Evolutionary conservation across 441 rosid species (phyloP), one percentile per base, ranked within the genome.

Genomic region (Gossypium schwendimanii): DNA sequence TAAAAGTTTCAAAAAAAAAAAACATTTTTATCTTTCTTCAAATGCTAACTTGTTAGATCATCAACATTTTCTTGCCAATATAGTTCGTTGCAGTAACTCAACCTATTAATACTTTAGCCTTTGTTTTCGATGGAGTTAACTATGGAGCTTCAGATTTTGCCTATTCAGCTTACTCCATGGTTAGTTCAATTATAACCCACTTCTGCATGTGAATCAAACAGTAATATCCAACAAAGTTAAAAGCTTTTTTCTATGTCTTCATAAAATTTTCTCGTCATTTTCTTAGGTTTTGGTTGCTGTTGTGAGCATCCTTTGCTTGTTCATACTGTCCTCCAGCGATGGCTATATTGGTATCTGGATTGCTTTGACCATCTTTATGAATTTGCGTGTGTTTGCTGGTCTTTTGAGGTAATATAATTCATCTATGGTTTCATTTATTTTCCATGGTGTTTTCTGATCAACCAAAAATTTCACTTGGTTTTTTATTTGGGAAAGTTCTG

Each of bases 111-210:
- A 81, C 83, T 26, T 47, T 89, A 39, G 92, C 94, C 75, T 89
- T 87, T 10, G 87, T 87, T 53, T 85, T 89, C 4, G 90, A 87
- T 28, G 94, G 94, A 52, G 67, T 89, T 39, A 87, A 86, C 78
- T 86, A 76, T 41, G 92, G 91, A 53, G 91, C 89, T 41, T 86
- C 91, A 0, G 89, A 89, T 76, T 86, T 83, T 72, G 86, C 86
- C 41, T 87, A 86, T 53, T 78, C 92, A 5, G 86, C 92, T 5
- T 84, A 71, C 76, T 85, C 94, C 6, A 87, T 89, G 90, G 94
- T 83, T 75, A 69, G 73, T 55, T 39, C 41, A 54, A 17, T 6
- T 20, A 2, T 44, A 23, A 9, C 41, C 64, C 45, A 62, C 31
- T 70, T 20, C 12, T 18, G 12, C 6, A 18, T 47, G n/a, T 47